phyloP scores from a whole-genome alignment of 768 basidiomycete genomes.

The Suillus variegatus region DNA sequence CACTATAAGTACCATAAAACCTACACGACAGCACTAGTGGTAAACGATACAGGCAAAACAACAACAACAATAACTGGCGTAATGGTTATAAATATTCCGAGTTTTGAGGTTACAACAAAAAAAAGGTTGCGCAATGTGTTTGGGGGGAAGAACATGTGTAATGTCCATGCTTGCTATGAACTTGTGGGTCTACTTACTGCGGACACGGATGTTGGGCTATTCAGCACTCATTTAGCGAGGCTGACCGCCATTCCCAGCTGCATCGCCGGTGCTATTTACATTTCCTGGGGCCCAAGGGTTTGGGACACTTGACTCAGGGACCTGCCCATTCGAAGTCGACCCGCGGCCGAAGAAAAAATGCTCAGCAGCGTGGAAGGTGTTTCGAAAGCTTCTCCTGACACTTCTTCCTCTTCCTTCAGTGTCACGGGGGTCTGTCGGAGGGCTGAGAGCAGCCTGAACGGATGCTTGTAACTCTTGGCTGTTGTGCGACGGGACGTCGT shows the following conservation, averaged over 20 bases:
- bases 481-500: conserved; percentile 33
- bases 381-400: conserved; percentile 66
- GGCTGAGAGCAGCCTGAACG: conserved; percentile 34
- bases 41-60: conserved; percentile 6
- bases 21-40: not conserved
- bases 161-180: conserved; percentile 2
- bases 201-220: not conserved
- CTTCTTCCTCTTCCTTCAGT: conserved; percentile 55
- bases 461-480: conserved; percentile 45
- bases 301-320: not conserved
- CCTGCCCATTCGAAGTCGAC: conserved; percentile 25
- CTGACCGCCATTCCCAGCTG: conserved; percentile 24
- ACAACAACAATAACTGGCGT: conserved; percentile 2
- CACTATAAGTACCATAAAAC: conserved; percentile 5
- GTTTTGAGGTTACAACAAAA: conserved; percentile 3
- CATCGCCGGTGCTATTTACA: conserved; percentile 22
- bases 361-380: conserved; percentile 69
- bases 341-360: conserved; percentile 67
- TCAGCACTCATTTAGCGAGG: conserved; percentile 20
- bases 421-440: conserved; percentile 29
- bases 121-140: not conserved
- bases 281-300: conserved; percentile 9
- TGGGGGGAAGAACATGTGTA: not conserved
- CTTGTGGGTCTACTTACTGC: not conserved
- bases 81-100: conserved; percentile 8